Percentiles rank a stretch among this genome's conserved stretches.
Evolutionary conservation across 495 filamentous ascomycete species (phyloP).

Genomic region (Hypoxylon intermedium): DNA sequence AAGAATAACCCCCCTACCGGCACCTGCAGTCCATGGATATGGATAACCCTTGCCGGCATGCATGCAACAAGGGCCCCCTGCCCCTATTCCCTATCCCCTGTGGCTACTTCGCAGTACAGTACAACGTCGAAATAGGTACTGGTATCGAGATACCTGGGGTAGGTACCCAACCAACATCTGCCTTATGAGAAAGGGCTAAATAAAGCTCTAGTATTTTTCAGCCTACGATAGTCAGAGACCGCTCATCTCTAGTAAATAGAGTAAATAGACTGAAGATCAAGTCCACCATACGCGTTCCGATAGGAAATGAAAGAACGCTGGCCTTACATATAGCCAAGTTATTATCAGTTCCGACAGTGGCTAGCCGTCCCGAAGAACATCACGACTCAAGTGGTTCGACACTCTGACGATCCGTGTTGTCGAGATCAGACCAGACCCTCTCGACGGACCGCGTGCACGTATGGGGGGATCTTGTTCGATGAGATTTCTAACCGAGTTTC

Average conservation of each 20-base stretch:
- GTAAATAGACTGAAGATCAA: neutral
- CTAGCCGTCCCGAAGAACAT: too few species aligned
- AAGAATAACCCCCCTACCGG: slow-evolving; percentile 24
- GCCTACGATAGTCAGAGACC: too few species aligned
- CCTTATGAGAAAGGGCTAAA: too few species aligned
- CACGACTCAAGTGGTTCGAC: slow-evolving; percentile 14
- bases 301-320: neutral
- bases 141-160: too few species aligned
- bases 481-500: slow-evolving; percentile 20
- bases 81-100: too few species aligned
- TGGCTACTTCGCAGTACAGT: too few species aligned
- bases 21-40: too few species aligned
- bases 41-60: slow-evolving; percentile 24
- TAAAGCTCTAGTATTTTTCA: too few species aligned
- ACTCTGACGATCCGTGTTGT: slow-evolving; percentile 17
- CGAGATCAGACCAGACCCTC: slow-evolving; percentile 19
- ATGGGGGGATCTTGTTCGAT: slow-evolving; percentile 32
- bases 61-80: too few species aligned
- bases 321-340: neutral
- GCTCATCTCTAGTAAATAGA: too few species aligned
- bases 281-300: neutral
- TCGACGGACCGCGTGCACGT: slow-evolving; percentile 32
- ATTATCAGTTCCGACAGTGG: neutral
- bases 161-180: too few species aligned
- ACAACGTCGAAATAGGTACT: too few species aligned